Conservation (phyloP, 2,329 filamentous ascomycete genomes). For the Colletotrichum caudatum region DNA sequence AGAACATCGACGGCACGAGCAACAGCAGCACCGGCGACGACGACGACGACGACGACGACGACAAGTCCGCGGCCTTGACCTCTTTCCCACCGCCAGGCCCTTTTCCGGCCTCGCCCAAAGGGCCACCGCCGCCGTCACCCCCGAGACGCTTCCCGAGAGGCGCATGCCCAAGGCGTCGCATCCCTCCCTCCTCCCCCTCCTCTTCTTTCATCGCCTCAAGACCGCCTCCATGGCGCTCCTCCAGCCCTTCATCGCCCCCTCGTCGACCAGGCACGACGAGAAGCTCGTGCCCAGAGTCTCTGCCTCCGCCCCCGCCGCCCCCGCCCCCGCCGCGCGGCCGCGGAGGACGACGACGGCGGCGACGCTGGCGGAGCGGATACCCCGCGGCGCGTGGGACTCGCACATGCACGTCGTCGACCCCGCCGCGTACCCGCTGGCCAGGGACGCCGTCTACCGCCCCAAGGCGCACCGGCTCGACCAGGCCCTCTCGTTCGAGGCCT, state of each 20-base stretch:
- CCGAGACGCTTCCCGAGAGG: conserved; percentile 24
- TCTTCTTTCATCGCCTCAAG: conserved; percentile 8
- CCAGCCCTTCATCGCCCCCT: conserved; percentile 24
- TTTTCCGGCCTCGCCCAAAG: conserved; percentile 16
- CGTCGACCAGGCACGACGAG: conserved; percentile 15
- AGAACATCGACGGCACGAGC: conserved; percentile 1
- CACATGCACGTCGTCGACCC: conserved; percentile 74
- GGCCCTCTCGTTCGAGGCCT: conserved; percentile 63
- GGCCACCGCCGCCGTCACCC: background rate
- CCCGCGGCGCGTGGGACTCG: conserved; percentile 66
- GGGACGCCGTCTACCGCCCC: conserved; percentile 64
- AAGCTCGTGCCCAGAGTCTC: conserved; percentile 20
- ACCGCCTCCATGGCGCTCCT: conserved; percentile 32
- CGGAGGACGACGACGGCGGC: background rate
- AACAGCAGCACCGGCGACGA: background rate
- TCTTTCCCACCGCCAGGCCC: background rate
- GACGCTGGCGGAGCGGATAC: conserved; percentile 48
- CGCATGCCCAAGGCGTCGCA: conserved; percentile 13
- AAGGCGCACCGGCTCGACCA: conserved; percentile 61
- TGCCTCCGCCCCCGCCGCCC: background rate
- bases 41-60: background rate
- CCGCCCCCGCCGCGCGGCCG: conserved; percentile 10
- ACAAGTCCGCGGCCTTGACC: conserved; percentile 1
- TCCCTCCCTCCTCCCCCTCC: conserved; percentile 20
- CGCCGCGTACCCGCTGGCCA: conserved; percentile 59